Evolutionary conservation across 202 grass and related monocot genomes (phyloP).

Genomic region (Panicum hallii): DNA sequence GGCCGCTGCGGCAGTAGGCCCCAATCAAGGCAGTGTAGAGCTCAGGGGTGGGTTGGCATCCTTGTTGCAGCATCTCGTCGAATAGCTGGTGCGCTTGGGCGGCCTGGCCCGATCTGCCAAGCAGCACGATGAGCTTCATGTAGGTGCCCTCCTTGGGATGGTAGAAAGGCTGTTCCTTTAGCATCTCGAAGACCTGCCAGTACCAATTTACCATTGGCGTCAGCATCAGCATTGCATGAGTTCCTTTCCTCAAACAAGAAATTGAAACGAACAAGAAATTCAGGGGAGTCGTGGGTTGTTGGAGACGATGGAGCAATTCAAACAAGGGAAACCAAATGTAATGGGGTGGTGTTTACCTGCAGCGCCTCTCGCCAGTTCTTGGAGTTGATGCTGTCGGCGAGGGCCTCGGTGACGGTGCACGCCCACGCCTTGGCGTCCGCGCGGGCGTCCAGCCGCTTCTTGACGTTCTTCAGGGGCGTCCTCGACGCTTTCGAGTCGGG

Average conservation of each 20-base stretch:
- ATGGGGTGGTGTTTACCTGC: slow-evolving; percentile 33
- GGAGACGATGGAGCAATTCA: neutral
- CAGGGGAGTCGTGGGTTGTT: neutral
- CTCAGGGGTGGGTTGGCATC: slow-evolving; percentile 62
- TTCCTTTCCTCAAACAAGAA: neutral
- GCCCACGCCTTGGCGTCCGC: slow-evolving; percentile 72
- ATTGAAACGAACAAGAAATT: neutral
- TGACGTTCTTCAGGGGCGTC: slow-evolving; percentile 73
- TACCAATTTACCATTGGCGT: neutral
- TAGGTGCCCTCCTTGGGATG: slow-evolving; percentile 83
- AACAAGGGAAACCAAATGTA: neutral
- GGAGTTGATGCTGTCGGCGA: slow-evolving; percentile 67
- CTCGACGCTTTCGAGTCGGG: slow-evolving; percentile 5
- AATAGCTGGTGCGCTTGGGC: slow-evolving; percentile 63
- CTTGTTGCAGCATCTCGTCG: slow-evolving; percentile 63
- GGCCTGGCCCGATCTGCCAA: slow-evolving; percentile 71
- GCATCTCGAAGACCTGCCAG: slow-evolving; percentile 76
- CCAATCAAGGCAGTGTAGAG: slow-evolving; percentile 80
- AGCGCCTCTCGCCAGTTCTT: slow-evolving; percentile 74
- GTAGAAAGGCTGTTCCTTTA: slow-evolving; percentile 85
- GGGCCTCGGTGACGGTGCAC: slow-evolving; percentile 83
- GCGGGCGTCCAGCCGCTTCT: slow-evolving; percentile 69
- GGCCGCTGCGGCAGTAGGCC: slow-evolving; percentile 68
- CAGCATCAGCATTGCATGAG: neutral
- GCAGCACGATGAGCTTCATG: slow-evolving; percentile 81